Evolutionary conservation across 1,284 basidiomycete species (phyloP).

Genomic region (Ustilago tritici): DNA sequence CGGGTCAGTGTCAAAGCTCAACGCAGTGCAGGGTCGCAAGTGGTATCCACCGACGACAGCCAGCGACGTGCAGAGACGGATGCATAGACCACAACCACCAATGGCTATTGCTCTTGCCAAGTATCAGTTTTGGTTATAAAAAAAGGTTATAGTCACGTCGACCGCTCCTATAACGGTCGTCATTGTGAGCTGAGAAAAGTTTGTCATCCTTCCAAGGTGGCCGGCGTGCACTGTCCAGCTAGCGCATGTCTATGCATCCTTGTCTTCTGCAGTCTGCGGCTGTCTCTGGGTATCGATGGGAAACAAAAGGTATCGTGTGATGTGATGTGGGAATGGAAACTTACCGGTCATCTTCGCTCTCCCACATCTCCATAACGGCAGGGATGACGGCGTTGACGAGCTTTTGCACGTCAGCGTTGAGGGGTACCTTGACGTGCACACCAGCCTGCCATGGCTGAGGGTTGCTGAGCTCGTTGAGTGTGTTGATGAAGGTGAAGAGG

Average conservation of each 20-base stretch:
- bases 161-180: slow-evolving; percentile 71
- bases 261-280: slow-evolving; percentile 16
- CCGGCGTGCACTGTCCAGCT: background rate
- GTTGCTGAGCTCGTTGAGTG: slow-evolving; percentile 89
- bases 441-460: slow-evolving; percentile 86
- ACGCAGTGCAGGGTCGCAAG: background rate
- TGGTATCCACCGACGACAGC: background rate
- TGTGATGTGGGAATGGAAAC: slow-evolving; percentile 70
- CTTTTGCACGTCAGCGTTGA: slow-evolving; percentile 83
- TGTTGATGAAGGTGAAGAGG: slow-evolving; percentile 88
- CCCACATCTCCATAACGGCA: slow-evolving; percentile 87
- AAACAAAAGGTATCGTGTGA: background rate
- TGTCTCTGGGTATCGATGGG: slow-evolving; percentile 6
- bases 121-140: slow-evolving; percentile 53
- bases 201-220: slow-evolving; percentile 74
- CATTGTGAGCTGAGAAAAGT: slow-evolving; percentile 87
- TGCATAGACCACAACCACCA: slow-evolving; percentile 17
- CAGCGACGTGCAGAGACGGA: slow-evolving; percentile 9
- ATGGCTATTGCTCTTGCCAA: slow-evolving; percentile 7
- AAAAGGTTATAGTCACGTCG: slow-evolving; percentile 55
- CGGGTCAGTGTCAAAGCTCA: slow-evolving; percentile 22
- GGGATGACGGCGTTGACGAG: slow-evolving; percentile 83
- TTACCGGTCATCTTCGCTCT: slow-evolving; percentile 96
- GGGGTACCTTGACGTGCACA: slow-evolving; percentile 74
- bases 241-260: background rate